Base-by-base conservation (phyloP, 345 rosid species). In the Acer negundo region DNA sequence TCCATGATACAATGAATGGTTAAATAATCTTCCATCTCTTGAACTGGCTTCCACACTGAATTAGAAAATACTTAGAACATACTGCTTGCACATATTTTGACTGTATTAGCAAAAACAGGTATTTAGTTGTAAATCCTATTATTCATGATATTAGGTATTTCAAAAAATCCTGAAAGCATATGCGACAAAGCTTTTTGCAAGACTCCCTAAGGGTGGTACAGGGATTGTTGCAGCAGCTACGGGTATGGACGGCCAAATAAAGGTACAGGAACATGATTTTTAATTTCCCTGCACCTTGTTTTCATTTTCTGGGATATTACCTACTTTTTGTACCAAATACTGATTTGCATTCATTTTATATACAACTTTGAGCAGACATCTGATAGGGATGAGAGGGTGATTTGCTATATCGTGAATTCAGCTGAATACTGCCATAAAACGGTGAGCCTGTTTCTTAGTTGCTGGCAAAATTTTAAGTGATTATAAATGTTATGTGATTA, bases 171-270 rank as follows among this genome's bases (percentile, higher is more conserved):
- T 96, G 13, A 94, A 92, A 87, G 97, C 97, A 22, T 96, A 96
- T 78, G 98, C 95, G 42, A 78, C 92, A 73, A 96, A 90, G 94
- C 95, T 96, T 68, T 89, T 85, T 88, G 84, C 82, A 55, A 96
- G 90, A 84, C 90, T 96, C 74, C 99, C 99, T 17, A 96, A 91
- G 84, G 93, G 98, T 72, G 99, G 99, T 70, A 79, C 89, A 10
- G 99, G 99, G 70, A 89, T 96, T 74, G 99, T 96, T 82, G 99
- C 99, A 28, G 97, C 99, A 68, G 99, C 99, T 65, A 96, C 99
- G 10, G 98, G 99, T 74, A 91, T 91, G 90, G 99, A 96, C 74
- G 93, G 97, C 66, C 98, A 90, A 81, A 96, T 96, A 88, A 96
- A 92, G 97, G 99, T 96, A 77, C 42, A 47, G 3, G 24, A 26